Percentiles rank a stretch among this genome's conserved stretches.
phyloP scores from a whole-genome alignment of 495 filamentous ascomycete genomes.

The Copromyces sp. region DNA sequence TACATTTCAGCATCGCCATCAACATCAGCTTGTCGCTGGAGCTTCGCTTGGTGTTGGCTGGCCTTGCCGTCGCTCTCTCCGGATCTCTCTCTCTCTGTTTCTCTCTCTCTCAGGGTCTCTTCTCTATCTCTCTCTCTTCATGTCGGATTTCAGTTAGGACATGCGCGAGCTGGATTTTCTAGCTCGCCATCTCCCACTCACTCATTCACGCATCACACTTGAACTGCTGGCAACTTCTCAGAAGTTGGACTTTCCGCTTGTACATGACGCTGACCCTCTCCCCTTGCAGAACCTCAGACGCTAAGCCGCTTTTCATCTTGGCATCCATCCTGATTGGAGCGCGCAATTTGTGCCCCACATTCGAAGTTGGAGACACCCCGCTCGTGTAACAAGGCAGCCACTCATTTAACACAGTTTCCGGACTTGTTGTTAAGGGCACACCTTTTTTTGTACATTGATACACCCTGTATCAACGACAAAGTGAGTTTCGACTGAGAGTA shows the following conservation, averaged over 20 bases:
- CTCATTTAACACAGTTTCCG: background rate
- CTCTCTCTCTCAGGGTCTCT: background rate
- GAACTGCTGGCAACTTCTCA: background rate
- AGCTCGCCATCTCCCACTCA: background rate
- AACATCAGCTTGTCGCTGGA: background rate
- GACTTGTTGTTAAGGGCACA: background rate
- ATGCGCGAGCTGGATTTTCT: background rate
- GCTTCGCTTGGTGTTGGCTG: background rate
- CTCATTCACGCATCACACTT: background rate
- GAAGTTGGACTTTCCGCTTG: background rate
- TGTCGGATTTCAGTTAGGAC: background rate
- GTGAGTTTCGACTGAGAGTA: background rate
- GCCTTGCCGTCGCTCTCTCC: background rate
- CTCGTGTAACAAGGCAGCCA: background rate
- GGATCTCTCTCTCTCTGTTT: background rate
- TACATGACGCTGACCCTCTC: background rate
- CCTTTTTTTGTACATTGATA: background rate
- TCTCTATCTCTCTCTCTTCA: background rate
- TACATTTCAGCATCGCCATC: background rate
- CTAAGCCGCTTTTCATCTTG: background rate
- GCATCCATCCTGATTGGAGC: background rate
- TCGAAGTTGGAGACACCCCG: background rate
- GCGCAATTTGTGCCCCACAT: background rate
- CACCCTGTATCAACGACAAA: background rate
- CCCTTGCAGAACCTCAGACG: background rate